A percentile compares a stretch with the other conserved stretches of the same genome.
Evolutionary conservation across 805 yeast species (phyloP).

Genomic region (Isabelozyma rhagii): DNA sequence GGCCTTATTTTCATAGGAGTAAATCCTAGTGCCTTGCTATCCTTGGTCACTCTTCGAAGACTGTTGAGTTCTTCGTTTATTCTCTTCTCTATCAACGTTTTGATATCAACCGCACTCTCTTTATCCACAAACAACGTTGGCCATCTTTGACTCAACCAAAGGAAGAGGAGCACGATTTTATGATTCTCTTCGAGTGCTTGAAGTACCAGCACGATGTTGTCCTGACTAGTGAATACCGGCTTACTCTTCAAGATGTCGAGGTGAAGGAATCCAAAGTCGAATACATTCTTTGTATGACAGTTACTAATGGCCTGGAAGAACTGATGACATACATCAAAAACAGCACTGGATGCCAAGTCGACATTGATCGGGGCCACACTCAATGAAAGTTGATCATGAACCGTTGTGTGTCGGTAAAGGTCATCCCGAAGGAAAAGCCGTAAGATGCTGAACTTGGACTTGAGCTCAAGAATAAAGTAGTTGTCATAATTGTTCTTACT

Average conservation of each 20-base stretch:
- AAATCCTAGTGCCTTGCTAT: neutral
- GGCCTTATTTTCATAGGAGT: neutral
- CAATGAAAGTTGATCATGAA: constrained; percentile 56
- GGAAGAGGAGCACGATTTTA: constrained; percentile 59
- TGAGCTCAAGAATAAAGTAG: constrained; percentile 38
- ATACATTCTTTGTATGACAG: constrained; percentile 51
- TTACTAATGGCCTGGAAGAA: constrained; percentile 53
- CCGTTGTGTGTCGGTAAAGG: constrained; percentile 26
- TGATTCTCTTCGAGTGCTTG: constrained; percentile 61
- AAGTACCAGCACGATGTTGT: constrained; percentile 17
- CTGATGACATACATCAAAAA: constrained; percentile 41
- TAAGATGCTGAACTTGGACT: constrained; percentile 38
- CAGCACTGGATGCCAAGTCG: constrained; percentile 27
- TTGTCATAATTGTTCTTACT: constrained; percentile 11
- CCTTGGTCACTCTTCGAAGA: constrained; percentile 18
- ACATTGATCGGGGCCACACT: constrained; percentile 59
- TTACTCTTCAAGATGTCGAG: constrained; percentile 16
- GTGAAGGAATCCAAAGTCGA: constrained; percentile 45
- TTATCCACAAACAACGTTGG: constrained; percentile 77
- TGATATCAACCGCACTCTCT: constrained; percentile 68
- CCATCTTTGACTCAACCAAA: constrained; percentile 87
- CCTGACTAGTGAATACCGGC: constrained; percentile 15
- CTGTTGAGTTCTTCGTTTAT: constrained; percentile 48
- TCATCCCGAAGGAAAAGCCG: constrained; percentile 38
- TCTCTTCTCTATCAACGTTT: constrained; percentile 62